phyloP scores from a whole-genome alignment of 441 rosid genomes.

The Adansonia grandidieri region DNA sequence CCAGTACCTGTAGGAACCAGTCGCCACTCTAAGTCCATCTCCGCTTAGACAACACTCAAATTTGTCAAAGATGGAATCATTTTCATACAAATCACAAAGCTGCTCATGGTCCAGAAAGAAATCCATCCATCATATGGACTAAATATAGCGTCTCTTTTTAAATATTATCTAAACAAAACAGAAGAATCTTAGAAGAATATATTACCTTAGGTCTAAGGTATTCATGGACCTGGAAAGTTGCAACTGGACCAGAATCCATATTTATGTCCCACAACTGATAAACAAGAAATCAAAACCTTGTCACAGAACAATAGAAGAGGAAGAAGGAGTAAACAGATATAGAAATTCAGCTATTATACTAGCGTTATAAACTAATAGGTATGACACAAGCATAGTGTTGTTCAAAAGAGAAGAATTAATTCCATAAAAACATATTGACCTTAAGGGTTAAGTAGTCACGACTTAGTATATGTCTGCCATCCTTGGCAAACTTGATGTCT shows the following conservation, averaged over 20 bases:
- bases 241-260: slow-evolving; percentile 95
- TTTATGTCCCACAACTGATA: slow-evolving; percentile 94
- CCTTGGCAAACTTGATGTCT: slow-evolving; percentile 88
- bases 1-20: slow-evolving; percentile 94
- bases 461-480: slow-evolving; percentile 92
- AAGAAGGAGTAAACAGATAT: not conserved
- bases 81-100: slow-evolving; percentile 95
- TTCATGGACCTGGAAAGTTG: slow-evolving; percentile 94
- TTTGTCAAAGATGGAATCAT: slow-evolving; percentile 95
- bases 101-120: slow-evolving; percentile 32
- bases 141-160: not conserved
- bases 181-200: slow-evolving; percentile 15
- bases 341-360: not conserved
- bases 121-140: slow-evolving; percentile 14
- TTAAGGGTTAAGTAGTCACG: slow-evolving; percentile 99
- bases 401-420: slow-evolving; percentile 13
- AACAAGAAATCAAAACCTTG: slow-evolving; percentile 23
- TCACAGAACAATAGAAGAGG: slow-evolving; percentile 9
- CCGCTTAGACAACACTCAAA: slow-evolving; percentile 96
- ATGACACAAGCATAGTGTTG: not conserved
- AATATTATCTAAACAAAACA: not conserved
- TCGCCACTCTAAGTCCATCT: slow-evolving; percentile 83
- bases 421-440: slow-evolving; percentile 48
- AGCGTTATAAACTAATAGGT: not conserved
- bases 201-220: slow-evolving; percentile 87